Conservation (phyloP, 257 asterid genomes). For the Fraxinus anomala region DNA sequence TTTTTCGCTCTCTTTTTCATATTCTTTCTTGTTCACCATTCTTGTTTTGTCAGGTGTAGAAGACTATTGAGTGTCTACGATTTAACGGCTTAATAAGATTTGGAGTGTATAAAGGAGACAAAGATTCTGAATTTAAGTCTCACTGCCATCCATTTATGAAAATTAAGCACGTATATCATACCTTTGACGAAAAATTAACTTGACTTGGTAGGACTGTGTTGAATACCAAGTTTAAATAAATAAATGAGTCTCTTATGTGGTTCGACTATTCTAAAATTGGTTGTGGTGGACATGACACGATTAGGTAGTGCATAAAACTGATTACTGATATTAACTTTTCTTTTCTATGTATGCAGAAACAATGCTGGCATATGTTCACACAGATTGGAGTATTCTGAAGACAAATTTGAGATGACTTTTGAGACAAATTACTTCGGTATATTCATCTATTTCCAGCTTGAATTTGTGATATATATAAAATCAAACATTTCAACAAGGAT, state of each 20-base stretch:
- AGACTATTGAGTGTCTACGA: neutral
- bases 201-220: too few species aligned
- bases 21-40: neutral
- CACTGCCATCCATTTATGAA: neutral
- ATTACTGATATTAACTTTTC: too few species aligned
- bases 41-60: neutral
- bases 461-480: too few species aligned
- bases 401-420: slow-evolving; percentile 88
- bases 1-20: neutral
- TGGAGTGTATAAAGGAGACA: neutral
- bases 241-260: too few species aligned
- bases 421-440: slow-evolving; percentile 89
- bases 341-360: slow-evolving; percentile 59
- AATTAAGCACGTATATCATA: too few species aligned
- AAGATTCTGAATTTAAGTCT: neutral
- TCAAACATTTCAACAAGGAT: too few species aligned
- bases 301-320: too few species aligned
- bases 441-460: neutral
- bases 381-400: slow-evolving; percentile 85
- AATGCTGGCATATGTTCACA: slow-evolving; percentile 94
- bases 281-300: too few species aligned
- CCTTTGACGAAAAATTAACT: too few species aligned
- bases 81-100: too few species aligned
- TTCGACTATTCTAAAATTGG: too few species aligned
- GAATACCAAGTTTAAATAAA: too few species aligned